Conservation (phyloP, 495 filamentous ascomycete genomes). For the Trichoderma parareesei region DNA sequence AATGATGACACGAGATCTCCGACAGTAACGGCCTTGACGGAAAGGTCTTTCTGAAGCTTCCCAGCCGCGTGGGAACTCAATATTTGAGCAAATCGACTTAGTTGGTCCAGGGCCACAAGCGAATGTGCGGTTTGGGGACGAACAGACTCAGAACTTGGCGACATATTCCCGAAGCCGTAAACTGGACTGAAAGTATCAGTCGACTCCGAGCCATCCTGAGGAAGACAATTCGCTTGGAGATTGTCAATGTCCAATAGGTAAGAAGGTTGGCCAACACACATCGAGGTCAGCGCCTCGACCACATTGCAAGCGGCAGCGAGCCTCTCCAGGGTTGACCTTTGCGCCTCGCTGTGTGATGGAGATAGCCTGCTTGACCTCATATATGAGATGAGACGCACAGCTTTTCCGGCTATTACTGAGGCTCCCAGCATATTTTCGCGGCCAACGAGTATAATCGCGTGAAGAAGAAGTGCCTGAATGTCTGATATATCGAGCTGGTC, state of each 20-base stretch:
- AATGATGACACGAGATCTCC: constrained; percentile 49
- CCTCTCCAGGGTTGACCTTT: constrained; percentile 36
- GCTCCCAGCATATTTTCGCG: constrained; percentile 45
- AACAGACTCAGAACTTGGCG: neutral
- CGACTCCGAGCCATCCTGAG: constrained; percentile 33
- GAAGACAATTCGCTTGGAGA: constrained; percentile 55
- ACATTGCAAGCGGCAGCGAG: constrained; percentile 55
- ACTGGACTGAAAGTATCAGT: neutral
- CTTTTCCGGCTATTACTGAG: constrained; percentile 55
- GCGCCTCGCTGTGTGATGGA: constrained; percentile 18
- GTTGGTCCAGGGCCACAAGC: neutral
- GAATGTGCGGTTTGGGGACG: neutral
- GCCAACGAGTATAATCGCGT: constrained; percentile 52
- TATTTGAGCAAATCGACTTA: neutral
- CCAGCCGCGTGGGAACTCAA: neutral
- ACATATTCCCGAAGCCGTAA: neutral
- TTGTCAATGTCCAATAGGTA: constrained; percentile 40
- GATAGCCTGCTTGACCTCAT: constrained; percentile 33
- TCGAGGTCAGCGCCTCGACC: constrained; percentile 55
- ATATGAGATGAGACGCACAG: constrained; percentile 48
- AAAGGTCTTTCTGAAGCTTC: neutral
- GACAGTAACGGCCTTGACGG: constrained; percentile 26
- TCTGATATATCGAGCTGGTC: constrained; percentile 51
- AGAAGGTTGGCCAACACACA: constrained; percentile 43
- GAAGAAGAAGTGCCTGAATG: constrained; percentile 55